Evolutionary conservation across 345 rosid species (phyloP).

Genomic region (Populus pruinosa): DNA sequence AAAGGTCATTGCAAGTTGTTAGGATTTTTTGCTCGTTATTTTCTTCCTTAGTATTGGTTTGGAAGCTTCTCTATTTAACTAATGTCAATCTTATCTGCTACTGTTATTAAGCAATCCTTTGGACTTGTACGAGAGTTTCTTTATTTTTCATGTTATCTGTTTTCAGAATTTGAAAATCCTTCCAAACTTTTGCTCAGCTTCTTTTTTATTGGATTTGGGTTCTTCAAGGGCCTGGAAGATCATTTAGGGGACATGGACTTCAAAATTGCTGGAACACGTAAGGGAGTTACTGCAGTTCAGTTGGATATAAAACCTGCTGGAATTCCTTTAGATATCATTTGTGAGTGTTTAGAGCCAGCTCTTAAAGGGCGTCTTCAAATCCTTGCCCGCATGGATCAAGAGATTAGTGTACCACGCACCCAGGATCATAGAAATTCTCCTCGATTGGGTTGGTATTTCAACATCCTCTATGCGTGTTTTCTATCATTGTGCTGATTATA

Average conservation of each 20-base stretch:
- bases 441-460: conserved; percentile 56
- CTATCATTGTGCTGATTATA: not conserved
- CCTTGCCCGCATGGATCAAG: conserved; percentile 82
- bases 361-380: conserved; percentile 84
- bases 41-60: not conserved
- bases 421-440: conserved; percentile 54
- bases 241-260: conserved; percentile 99
- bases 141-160: not conserved
- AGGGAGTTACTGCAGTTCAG: conserved; percentile 87
- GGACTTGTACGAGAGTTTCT: not conserved
- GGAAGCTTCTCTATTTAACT: too few species aligned
- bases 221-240: conserved; percentile 83
- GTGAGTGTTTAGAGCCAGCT: conserved; percentile 82
- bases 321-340: conserved; percentile 86
- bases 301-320: conserved; percentile 99
- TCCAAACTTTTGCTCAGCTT: conserved; percentile 6
- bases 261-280: conserved; percentile 92
- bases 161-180: not conserved
- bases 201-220: conserved; percentile 3
- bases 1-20: not conserved
- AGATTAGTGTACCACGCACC: conserved; percentile 63
- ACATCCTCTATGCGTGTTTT: conserved; percentile 9
- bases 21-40: not conserved
- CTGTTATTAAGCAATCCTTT: not conserved
- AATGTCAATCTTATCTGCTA: too few species aligned